Evolutionary conservation across 176 grass and related monocot species (phyloP), one percentile per base, ranked within the genome.

Genomic region (Oryza officinalis): DNA sequence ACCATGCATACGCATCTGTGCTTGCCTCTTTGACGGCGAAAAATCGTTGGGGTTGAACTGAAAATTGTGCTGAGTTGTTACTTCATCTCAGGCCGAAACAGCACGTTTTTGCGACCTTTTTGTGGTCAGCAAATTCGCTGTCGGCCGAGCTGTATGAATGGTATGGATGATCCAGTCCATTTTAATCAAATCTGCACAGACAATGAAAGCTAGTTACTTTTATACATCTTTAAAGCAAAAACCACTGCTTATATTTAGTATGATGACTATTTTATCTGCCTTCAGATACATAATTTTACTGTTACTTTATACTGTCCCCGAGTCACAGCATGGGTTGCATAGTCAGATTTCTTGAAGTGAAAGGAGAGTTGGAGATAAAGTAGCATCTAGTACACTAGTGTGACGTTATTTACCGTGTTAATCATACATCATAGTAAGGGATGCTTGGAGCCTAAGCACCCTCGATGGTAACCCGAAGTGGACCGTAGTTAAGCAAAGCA

Each of bases 71-170:
- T 57, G 18, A 57, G 52, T 57, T 57, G 52, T 64, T 82, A 15
- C 18, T 18, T 33, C 65, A 28, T 61, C 57, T 65, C 46, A 47
- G 69, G 65, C 32, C 18, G 23, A 78, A 77, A 43, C 59, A 27
- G 27, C 84, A 79, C 84, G 75, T 86, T 78, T 31, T 20, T 37
- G 67, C 52, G 67, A 86, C 84, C 84, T 86, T 77, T 45, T 25
- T 86, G 74, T 15, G 67, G 84, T 79, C 84, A 86, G 27, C 75
- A 72, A 65, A 50, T 45, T 86, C 50, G 83, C 75, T 85, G 67
- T 79, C 50, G 26, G 8, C 69, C 60, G 13, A 63, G 75, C 74
- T 85, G 33, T 77, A 31, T 41, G 31, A 40, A 59, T 69, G 59
- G 81, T 10, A 27, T 13, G 59, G 81, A 65, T 14, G n/a, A 31